A percentile compares a stretch with the other conserved stretches of the same genome.
Evolutionary conservation across 73 alveolate genomes (phyloP).

Genomic region (Stentor coeruleus): DNA sequence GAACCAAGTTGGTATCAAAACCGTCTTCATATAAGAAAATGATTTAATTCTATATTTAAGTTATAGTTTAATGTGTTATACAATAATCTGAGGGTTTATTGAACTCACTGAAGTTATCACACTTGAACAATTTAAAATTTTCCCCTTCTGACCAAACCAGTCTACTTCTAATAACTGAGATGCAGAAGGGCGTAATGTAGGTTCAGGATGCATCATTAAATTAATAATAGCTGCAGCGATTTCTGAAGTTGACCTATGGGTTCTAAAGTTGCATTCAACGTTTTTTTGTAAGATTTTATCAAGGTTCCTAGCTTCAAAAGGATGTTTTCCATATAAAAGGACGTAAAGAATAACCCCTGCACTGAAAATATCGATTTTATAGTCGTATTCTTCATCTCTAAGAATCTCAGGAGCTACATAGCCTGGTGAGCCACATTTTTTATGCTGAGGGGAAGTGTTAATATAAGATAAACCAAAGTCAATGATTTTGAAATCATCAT

Average conservation of each 20-base stretch:
- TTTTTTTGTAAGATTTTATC: conserved; percentile 31
- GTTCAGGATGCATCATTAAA: not conserved
- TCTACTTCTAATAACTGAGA: not conserved
- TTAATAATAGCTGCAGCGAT: not conserved
- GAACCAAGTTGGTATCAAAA: not conserved
- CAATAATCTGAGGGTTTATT: not conserved
- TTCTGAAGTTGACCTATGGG: not conserved
- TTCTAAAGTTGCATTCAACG: not conserved
- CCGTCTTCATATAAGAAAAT: not conserved
- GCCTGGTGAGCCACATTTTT: conserved; percentile 33
- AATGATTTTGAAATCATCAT: conserved; percentile 27
- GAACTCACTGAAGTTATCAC: not conserved
- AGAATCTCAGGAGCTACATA: conserved; percentile 33
- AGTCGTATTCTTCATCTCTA: conserved; percentile 33
- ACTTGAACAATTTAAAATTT: not conserved
- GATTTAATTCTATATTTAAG: not conserved
- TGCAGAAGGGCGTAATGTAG: not conserved
- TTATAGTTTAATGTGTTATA: not conserved
- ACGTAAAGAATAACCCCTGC: conserved; percentile 36
- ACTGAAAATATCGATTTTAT: conserved; percentile 44
- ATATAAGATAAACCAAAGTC: conserved; percentile 49
- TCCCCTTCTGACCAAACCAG: not conserved
- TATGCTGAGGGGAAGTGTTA: not conserved
- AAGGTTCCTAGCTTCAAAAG: conserved; percentile 46
- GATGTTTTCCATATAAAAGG: conserved; percentile 43